Evolutionary conservation across 139 green algal genomes (phyloP), one percentile per base, ranked within the genome.

Genomic region (Chlamydomonas urium): DNA sequence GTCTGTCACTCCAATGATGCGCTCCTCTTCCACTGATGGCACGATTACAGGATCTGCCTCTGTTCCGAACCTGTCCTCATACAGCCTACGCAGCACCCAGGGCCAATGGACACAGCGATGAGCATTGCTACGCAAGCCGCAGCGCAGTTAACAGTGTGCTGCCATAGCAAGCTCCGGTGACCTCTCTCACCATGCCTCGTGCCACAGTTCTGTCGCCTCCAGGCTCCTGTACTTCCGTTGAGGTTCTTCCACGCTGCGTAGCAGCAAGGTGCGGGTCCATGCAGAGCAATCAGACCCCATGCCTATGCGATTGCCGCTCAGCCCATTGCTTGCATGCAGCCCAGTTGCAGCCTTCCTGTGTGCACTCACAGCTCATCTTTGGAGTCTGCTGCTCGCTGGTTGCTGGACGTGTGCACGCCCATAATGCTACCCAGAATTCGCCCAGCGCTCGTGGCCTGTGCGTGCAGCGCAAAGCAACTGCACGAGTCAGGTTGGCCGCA

Each of bases 1-100:
- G 42, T 91, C 86, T 1, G 84, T 88, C 24, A 90, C 84, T 33
- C 86, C 86, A 33, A 91, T 88, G 53, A 91, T 91, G 31, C 86
- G 73, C 77, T 91, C 86, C 1, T 59, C 29, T 45, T 87, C 79
- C 65, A 86, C 70, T 8, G 79, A 83, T 21, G 85, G 82, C 1
- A 91, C 86, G 6, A 83, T 63, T 28, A 90, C 84, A 4, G 86
- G 86, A 69, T 90, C 82, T 14, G 86, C 80, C 62, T 82, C 78
- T 0, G 86, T 90, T 47, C 86, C 86, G 48, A 87, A 86, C 28
- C 74, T 72, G 29, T 86, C 81, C 75, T 90, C 82, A 42, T 87
- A 86, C 72, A 85, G 83, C 84, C 84, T 89, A 79, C 3, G 32
- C 19, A 38, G 26, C 10, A 69, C 26, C 14, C 3, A 45, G 65